Percentiles rank a stretch among this genome's conserved stretches.
phyloP scores from a whole-genome alignment of 768 basidiomycete genomes.

The Mycena latifolia region DNA sequence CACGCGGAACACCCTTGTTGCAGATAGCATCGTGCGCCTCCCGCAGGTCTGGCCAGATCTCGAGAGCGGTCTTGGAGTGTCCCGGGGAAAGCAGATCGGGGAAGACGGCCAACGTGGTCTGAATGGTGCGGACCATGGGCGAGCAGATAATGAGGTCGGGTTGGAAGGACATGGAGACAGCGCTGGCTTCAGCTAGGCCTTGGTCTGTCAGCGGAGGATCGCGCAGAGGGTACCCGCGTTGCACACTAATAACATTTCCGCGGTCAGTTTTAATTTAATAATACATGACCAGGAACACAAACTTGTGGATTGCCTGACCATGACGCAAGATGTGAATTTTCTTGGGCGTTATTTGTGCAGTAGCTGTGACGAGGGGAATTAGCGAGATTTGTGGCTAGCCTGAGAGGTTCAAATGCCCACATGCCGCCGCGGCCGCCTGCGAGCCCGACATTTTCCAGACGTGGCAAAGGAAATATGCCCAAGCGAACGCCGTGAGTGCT shows the following conservation, averaged over 20 bases:
- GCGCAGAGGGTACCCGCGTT: conserved; percentile 35
- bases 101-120: conserved; percentile 30
- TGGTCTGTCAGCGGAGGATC: conserved; percentile 36
- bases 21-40: conserved; percentile 38
- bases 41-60: conserved; percentile 37
- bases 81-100: conserved; percentile 8
- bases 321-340: conserved; percentile 32
- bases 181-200: conserved; percentile 30
- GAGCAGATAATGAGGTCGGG: conserved; percentile 38
- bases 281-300: not conserved
- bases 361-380: no score
- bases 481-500: no score
- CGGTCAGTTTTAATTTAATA: not conserved
- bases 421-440: no score
- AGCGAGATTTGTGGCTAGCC: no score
- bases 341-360: not conserved
- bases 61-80: not conserved
- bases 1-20: conserved; percentile 32
- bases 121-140: conserved; percentile 37
- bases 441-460: no score
- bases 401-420: no score
- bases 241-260: conserved; percentile 20
- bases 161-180: conserved; percentile 13
- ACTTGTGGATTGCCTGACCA: conserved; percentile 35
- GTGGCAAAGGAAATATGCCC: no score